Base-by-base conservation (phyloP, 345 rosid species). In the Bruguiera parviflora region DNA sequence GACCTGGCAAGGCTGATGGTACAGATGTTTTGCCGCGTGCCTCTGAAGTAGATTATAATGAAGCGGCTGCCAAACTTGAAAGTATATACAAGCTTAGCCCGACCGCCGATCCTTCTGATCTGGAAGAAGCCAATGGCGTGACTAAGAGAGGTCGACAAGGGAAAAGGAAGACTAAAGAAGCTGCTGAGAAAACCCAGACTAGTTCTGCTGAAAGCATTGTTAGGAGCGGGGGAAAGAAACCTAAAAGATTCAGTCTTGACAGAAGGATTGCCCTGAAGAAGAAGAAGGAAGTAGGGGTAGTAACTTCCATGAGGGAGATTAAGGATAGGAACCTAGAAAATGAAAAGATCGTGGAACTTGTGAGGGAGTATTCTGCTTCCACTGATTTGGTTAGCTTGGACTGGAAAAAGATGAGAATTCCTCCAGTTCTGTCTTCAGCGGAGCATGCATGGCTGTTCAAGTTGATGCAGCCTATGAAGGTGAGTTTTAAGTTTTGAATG, bases 361-460 rank as follows among this genome's bases (percentile, higher is more conserved):
- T 89, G 32, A 76, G 92, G 73, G 89, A 83, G 5, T 89, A 92
- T 73, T 88, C 92, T 0, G 79, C 83, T 73, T 95, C 96, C 52
- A 84, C 91, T 6, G 87, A 85, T 80, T 64, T 90, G 70, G 87
- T 70, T 21, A 87, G 89, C 84, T 76, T 95, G 80, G 99, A 95
- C 73, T 95, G 99, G 99, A 95, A 85, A 51, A 95, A 85, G 61
- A 89, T 85, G 99, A 89, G 86, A 86, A 92, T 95, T 65, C 99
- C 97, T 65, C 99, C 96, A 0, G 97, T 95, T 82, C 88, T 95
- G 56, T 76, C 90, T 39, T 85, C 89, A 1, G 49, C 85, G 0
- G 99, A 95, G 77, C 97, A 95, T 69, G 52, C 78, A 60, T 92
- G 97, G 97, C 71, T 95, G 87, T 95, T 95, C 83, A 95, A 85